These are phyloP conservation scores for Penicillium sp. DNA, from an alignment of 2,329 filamentous ascomycete species.

Conservation along the genomic window DNA sequence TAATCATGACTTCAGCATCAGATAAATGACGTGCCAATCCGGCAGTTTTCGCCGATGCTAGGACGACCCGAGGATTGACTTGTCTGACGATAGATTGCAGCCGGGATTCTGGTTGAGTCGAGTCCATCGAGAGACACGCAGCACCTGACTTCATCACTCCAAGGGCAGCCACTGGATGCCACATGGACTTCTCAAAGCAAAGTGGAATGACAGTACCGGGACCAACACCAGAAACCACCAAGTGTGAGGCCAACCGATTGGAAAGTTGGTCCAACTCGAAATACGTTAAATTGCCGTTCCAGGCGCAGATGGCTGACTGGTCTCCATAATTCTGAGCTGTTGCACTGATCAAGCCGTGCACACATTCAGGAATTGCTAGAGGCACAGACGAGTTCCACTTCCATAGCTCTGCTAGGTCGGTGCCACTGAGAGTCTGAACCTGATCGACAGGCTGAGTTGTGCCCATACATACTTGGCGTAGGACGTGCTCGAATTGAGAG, in stretches of 20 bases:
- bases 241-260: not conserved
- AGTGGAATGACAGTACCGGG: not conserved
- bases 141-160: not conserved
- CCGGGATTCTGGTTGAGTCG: not conserved
- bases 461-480: not conserved
- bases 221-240: not conserved
- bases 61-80: not conserved
- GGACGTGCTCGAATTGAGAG: not conserved
- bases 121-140: not conserved
- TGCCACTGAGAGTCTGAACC: not conserved
- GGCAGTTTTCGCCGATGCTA: not conserved
- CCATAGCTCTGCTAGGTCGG: not conserved
- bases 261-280: not conserved
- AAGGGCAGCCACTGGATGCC: not conserved
- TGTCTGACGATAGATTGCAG: not conserved
- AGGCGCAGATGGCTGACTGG: not conserved
- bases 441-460: not conserved
- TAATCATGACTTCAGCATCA: not conserved
- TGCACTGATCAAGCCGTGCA: not conserved
- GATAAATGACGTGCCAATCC: not conserved
- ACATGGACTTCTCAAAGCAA: slow-evolving; percentile 3
- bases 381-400: not conserved
- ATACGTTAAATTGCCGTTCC: not conserved
- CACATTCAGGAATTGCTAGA: not conserved
- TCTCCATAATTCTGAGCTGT: not conserved